Base-by-base conservation (phyloP, 2,329 filamentous ascomycete species). In the Hymenoscyphus scutula region DNA sequence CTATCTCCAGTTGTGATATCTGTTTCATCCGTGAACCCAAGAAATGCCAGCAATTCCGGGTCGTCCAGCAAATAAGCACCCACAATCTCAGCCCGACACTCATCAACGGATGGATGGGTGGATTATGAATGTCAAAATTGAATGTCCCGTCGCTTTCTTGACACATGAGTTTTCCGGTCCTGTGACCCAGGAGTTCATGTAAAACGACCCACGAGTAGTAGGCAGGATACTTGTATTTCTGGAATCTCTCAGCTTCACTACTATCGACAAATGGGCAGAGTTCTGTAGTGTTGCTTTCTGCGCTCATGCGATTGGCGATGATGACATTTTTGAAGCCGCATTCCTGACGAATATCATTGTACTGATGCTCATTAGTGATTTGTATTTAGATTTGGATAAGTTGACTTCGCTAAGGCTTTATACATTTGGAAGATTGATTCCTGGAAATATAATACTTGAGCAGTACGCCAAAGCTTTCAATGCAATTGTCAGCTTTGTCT, bases 261-360 rank as follows among this genome's bases (percentile, higher is more conserved):
- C 81, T 76, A 38, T 83, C 79, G 70, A 91, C 84, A 76, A 90
- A 89, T 0, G 87, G 74, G 29, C 23, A 13, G 59, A 69, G 73
- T 55, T 69, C 68, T n/a, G 65, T 61, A 1, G 70, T 68, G 32
- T 60, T 61, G 57, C 85, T 62, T 78, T 82, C 75, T 1, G 78
- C 80, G 5, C 72, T 77, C 68, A 86, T 80, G 2, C 85, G 81
- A 68, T 87, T 88, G 41, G 83, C 81, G 53, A 86, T 76, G 45
- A 84, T 82, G 6, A 88, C 82, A 69, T 87, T 89, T 71, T 89
- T 89, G 79, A 88, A 88, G 23, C 86, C 85, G 37, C 80, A 76
- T 41, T 79, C 81, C 67, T 88, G 82, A 27, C 85, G 78, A 62
- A 88, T 85, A 56, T 80, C 77, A 64, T 85, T 81, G 66, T 84